phyloP scores from a whole-genome alignment of 306 rosid genomes.

The Medicago ruthenica region DNA sequence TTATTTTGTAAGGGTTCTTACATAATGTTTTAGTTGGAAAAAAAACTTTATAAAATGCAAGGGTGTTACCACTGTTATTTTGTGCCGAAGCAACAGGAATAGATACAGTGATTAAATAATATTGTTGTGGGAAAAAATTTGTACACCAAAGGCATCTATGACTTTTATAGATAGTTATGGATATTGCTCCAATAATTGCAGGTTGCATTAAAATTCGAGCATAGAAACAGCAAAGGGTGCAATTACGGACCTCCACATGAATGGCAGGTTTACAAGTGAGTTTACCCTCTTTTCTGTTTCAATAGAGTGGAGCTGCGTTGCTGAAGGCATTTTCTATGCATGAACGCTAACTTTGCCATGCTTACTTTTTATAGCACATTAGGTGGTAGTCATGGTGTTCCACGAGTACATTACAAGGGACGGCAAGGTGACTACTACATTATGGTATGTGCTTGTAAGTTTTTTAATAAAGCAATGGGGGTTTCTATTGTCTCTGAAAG shows the following conservation, averaged over 20 bases:
- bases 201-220: conserved; percentile 98
- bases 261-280: conserved; percentile 98
- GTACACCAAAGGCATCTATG: not conserved
- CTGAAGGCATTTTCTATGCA: conserved; percentile 2
- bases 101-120: not conserved
- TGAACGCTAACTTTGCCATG: conserved; percentile 11
- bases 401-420: conserved; percentile 87
- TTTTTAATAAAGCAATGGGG: conserved; percentile 18
- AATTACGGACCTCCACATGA: conserved; percentile 91
- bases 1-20: not conserved
- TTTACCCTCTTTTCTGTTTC: conserved; percentile 3
- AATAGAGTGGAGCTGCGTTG: not conserved
- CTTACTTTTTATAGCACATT: conserved; percentile 60
- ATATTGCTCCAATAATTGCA: conserved; percentile 36
- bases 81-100: not conserved
- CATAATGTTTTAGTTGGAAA: not conserved
- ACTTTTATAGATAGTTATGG: not conserved
- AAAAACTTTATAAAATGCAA: not conserved
- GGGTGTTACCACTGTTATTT: not conserved
- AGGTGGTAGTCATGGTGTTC: conserved; percentile 98
- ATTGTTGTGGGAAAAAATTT: not conserved
- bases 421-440: conserved; percentile 91
- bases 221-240: conserved; percentile 93
- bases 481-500: conserved; percentile 33
- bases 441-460: conserved; percentile 63